These are phyloP conservation scores for Wickerhamomyces rabaulensis DNA, from an alignment of 805 yeast species.

Conservation along the genomic window DNA sequence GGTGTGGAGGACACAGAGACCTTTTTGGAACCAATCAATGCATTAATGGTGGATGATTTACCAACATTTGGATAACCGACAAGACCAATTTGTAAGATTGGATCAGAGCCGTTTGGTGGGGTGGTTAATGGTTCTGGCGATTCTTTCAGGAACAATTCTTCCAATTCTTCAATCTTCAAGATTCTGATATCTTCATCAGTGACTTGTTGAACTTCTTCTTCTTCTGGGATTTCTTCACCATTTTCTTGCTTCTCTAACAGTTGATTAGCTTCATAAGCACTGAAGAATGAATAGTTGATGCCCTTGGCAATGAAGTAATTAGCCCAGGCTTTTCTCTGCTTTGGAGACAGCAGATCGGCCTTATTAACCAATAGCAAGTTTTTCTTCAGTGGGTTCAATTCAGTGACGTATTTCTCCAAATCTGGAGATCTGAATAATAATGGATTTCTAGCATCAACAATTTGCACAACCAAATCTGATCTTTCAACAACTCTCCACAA, in stretches of 20 bases:
- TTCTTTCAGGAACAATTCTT: conserved; percentile 64
- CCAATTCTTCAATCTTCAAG: conserved; percentile 78
- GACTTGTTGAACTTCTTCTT: conserved; percentile 17
- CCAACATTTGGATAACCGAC: conserved; percentile 98
- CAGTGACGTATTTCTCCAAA: conserved; percentile 77
- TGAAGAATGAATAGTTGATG: conserved; percentile 87
- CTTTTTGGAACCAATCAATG: conserved; percentile 90
- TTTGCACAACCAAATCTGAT: conserved; percentile 89
- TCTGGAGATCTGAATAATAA: conserved; percentile 84
- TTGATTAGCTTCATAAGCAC: conserved; percentile 83
- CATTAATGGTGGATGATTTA: conserved; percentile 96
- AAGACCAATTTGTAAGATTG: conserved; percentile 80
- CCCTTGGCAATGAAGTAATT: conserved; percentile 60
- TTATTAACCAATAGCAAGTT: conserved; percentile 86
- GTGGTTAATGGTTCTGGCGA: conserved; percentile 67
- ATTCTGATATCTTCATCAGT: conserved; percentile 55
- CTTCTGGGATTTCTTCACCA: conserved; percentile 22
- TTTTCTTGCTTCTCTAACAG: conserved; percentile 57
- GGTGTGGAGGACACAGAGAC: conserved; percentile 99
- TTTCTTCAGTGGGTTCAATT: conserved; percentile 66
- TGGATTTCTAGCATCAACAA: conserved; percentile 97
- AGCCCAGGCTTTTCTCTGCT: conserved; percentile 86
- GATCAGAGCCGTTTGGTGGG: conserved; percentile 55
- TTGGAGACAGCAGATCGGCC: conserved; percentile 77
- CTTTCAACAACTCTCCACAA: conserved; percentile 97